Evolutionary conservation across 805 yeast genomes (phyloP), one percentile per base, ranked within the genome.

Genomic region (Barnettozyma sp.): DNA sequence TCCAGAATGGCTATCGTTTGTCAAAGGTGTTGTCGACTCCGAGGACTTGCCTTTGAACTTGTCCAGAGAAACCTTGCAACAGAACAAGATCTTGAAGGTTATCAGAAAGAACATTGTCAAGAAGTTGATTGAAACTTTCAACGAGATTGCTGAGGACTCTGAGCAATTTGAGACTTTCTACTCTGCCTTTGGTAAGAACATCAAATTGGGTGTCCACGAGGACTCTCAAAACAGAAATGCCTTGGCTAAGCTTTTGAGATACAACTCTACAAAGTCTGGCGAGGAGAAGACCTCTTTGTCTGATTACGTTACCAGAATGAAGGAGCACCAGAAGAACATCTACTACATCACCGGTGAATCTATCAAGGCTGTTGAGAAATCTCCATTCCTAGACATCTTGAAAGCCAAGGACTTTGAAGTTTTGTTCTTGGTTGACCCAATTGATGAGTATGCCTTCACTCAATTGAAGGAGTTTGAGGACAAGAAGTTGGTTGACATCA

Each of bases 291-390:
- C 97, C 51, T 90, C 97, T 26, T 77, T 92, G 60, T 69, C 94
- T 52, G 99, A 92, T 73, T 92, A 92, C 72, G 94, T 92, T 49
- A 90, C 97, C 52, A 84, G 97, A 73, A 92, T 92, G 99, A 95
- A 92, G 65, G 97, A 87, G 71, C 96, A 86, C 76, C 99, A 92
- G 76, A 88, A 92, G 92, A 92, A 92, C 77, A 85, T 92, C 61
- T 92, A 92, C 81, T 92, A 76, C 79, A 92, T 92, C 68, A 92
- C 99, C 62, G 99, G 98, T 82, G 98, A 92, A 76, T 77, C 94
- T 44, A 66, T 85, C 63, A 90, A 92, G 80, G 86, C 95, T 54
- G 95, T 92, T 58, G 97, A 92, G 77, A 86, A 86, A 70, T 90
- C 97, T 54, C 99, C 99, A 69, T 92, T 92, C 84, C 79, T 92